Evolutionary conservation across 2,329 filamentous ascomycete genomes (phyloP).

Genomic region (Microsporum audouinii): DNA sequence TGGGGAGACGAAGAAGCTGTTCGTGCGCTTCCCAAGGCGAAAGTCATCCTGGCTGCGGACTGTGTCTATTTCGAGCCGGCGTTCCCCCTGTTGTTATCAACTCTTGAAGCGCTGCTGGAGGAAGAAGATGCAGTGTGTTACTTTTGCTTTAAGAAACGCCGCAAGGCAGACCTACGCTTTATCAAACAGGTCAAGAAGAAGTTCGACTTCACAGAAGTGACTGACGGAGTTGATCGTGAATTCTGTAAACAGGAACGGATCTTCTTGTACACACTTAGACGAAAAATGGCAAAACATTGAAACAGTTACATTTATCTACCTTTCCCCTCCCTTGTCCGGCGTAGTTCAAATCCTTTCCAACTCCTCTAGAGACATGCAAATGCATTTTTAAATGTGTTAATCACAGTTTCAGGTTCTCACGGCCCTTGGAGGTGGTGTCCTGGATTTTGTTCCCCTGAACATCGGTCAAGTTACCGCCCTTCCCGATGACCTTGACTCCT

Average conservation of each 20-base stretch:
- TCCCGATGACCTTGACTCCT: conserved; percentile 82
- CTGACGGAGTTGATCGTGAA: conserved; percentile 40
- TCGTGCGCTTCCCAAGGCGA: conserved; percentile 44
- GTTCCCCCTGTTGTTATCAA: conserved; percentile 74
- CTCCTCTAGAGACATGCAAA: background rate
- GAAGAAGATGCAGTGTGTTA: conserved; percentile 54
- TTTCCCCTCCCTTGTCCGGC: background rate
- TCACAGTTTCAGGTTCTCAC: conserved; percentile 29
- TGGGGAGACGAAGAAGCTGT: conserved; percentile 48
- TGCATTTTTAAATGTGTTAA: background rate
- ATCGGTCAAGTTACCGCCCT: conserved; percentile 74
- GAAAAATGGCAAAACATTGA: conserved; percentile 6
- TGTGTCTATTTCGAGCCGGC: conserved; percentile 96
- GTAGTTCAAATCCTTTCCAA: background rate
- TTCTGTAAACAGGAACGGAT: conserved; percentile 30
- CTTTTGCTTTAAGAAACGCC: conserved; percentile 92
- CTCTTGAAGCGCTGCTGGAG: conserved; percentile 58
- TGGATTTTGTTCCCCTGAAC: conserved; percentile 67
- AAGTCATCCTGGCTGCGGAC: conserved; percentile 84
- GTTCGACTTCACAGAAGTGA: conserved; percentile 52
- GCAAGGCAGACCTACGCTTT: conserved; percentile 67
- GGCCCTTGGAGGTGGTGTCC: conserved; percentile 20
- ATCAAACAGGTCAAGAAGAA: conserved; percentile 58
- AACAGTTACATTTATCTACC: background rate
- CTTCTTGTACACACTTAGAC: conserved; percentile 27